These are phyloP conservation scores for Kingdonia uniflora DNA, from an alignment of 164 flowering plant genomes.

Conservation along the genomic window DNA sequence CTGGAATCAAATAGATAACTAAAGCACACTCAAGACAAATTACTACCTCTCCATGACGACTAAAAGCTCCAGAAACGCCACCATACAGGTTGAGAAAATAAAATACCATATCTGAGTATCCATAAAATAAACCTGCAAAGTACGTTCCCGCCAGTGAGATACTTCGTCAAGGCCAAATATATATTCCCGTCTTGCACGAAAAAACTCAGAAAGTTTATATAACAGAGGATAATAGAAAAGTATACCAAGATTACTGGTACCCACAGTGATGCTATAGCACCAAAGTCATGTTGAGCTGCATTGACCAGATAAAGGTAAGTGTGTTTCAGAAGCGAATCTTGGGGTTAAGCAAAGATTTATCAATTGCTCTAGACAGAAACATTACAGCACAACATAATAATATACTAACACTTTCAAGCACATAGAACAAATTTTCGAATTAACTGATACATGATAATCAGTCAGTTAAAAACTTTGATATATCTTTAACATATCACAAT, in stretches of 20 bases:
- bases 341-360: too few relatives aligned
- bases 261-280: constrained; percentile 83
- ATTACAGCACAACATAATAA: too few relatives aligned
- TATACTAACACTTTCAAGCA: too few relatives aligned
- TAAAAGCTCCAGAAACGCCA: constrained; percentile 84
- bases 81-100: constrained; percentile 79
- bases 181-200: too few relatives aligned
- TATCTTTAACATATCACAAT: too few relatives aligned
- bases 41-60: constrained; percentile 88
- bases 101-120: constrained; percentile 98
- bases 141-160: constrained; percentile 7
- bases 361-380: too few relatives aligned
- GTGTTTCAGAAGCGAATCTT: neutral
- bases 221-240: too few relatives aligned
- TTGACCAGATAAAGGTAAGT: constrained; percentile 12
- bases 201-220: too few relatives aligned
- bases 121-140: constrained; percentile 87
- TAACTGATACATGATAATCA: too few relatives aligned
- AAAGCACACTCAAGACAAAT: neutral
- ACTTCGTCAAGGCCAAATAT: constrained; percentile 2
- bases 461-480: too few relatives aligned
- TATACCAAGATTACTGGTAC: constrained; percentile 74
- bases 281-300: constrained; percentile 72
- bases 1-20: too few relatives aligned
- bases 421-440: too few relatives aligned